Evolutionary conservation across 345 rosid genomes (phyloP), one percentile per base, ranked within the genome.

Genomic region (Pelargonium nanum): DNA sequence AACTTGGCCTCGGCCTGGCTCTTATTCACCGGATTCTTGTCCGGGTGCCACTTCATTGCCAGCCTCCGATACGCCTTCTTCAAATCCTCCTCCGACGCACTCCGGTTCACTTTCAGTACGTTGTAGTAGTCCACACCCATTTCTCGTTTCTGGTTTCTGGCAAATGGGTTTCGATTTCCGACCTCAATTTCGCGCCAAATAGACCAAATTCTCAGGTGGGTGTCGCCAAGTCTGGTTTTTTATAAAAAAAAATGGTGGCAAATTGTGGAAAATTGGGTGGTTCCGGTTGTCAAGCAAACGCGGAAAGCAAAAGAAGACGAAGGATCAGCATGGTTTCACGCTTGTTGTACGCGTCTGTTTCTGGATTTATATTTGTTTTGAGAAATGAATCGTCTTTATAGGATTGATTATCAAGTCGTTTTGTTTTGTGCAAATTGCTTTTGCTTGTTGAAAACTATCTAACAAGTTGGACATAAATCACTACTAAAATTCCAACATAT

Each of bases 101-200:
- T 68, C 56, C 80, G 82, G 62, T 71, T 68, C 69, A 92, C 87
- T 58, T 78, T 78, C 45, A 92, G 84, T 19, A 92, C 61, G 53
- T 86, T 89, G 75, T 88, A 92, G 87, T 88, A 92, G 74, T 89
- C 96, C 4, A 92, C 83, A 3, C 91, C 98, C 96, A 91, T 88
- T 3, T 40, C 48, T 12, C 3, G 15, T 40, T 17, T 15, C 10
- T 40, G 16, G 48, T 6, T 40, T 40, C 48, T 40, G 48, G 15
- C 16, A 8, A 40, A 40, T 40, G 48, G 48, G 48, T 40, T 40
- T 40, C 48, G 48, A 40, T 40, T 12, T 12, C 48, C 2, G 48
- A 40, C 15, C 48, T 40, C 48, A 17, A 30, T n/a, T n/a, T n/a
- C n/a, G n/a, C n/a, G n/a, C n/a, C n/a, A n/a, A n/a, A n/a, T n/a